phyloP scores from a whole-genome alignment of 345 rosid genomes.

The Camelina sativa region DNA sequence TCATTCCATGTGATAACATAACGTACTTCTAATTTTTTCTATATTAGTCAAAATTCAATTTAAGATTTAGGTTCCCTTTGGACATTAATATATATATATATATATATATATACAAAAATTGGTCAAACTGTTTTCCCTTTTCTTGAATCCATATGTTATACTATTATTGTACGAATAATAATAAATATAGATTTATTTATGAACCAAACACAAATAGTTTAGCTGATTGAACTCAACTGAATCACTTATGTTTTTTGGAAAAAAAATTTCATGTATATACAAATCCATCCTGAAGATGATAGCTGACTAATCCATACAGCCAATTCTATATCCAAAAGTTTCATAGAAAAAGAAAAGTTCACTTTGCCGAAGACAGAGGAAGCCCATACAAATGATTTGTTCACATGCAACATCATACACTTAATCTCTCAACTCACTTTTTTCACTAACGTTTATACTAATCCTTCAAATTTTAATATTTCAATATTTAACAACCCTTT shows the following conservation, averaged over 20 bases:
- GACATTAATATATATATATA: no score
- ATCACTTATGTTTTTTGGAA: no score
- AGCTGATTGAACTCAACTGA: background rate
- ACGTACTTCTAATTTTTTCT: constrained; percentile 14
- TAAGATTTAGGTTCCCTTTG: background rate
- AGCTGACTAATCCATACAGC: background rate
- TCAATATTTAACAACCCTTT: background rate
- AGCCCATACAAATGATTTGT: constrained; percentile 75
- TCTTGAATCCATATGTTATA: background rate
- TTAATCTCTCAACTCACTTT: constrained; percentile 32
- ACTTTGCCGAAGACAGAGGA: constrained; percentile 54
- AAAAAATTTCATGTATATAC: no score
- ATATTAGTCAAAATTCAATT: background rate
- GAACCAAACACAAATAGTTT: background rate
- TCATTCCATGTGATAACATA: background rate
- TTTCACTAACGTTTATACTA: background rate
- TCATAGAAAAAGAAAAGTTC: background rate
- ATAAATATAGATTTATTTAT: background rate
- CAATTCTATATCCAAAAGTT: constrained; percentile 9
- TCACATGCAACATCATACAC: constrained; percentile 57
- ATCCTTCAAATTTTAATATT: constrained; percentile 6
- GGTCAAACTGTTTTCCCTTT: background rate
- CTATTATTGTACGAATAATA: background rate
- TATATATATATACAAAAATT: no score
- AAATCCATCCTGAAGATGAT: constrained; percentile 11